phyloP scores from a whole-genome alignment of 495 filamentous ascomycete genomes.

The Daldinia concentrica region DNA sequence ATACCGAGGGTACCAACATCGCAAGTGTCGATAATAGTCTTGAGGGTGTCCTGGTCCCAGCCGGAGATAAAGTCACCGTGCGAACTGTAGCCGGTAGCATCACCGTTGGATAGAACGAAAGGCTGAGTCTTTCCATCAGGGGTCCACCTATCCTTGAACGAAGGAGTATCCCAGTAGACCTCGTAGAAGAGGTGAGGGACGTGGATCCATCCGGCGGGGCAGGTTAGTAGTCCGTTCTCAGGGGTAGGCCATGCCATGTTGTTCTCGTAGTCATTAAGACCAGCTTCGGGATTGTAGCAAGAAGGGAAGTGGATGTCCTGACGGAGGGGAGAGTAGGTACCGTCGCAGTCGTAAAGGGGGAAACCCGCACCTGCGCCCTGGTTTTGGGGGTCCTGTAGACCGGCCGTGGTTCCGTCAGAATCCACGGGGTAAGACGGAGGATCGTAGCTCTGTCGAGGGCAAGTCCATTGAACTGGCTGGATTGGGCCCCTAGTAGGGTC shows the following conservation, averaged over 20 bases:
- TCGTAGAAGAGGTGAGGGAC: slow-evolving; percentile 73
- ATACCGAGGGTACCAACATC: slow-evolving; percentile 61
- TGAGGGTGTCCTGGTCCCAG: slow-evolving; percentile 70
- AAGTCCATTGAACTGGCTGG: slow-evolving; percentile 57
- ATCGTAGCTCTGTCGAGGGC: slow-evolving; percentile 59
- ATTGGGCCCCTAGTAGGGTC: slow-evolving; percentile 54
- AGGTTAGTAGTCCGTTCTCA: slow-evolving; percentile 63
- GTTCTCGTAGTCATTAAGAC: slow-evolving; percentile 58
- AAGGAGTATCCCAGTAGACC: slow-evolving; percentile 69
- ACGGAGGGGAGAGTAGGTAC: slow-evolving; percentile 65
- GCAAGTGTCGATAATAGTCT: slow-evolving; percentile 70
- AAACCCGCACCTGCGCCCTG: slow-evolving; percentile 59
- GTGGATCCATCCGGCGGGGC: slow-evolving; percentile 68
- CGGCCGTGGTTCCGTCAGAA: slow-evolving; percentile 58
- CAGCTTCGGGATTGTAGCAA: slow-evolving; percentile 67
- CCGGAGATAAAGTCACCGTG: slow-evolving; percentile 80
- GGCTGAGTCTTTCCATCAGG: slow-evolving; percentile 64
- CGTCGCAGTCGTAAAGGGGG: slow-evolving; percentile 62
- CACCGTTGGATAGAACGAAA: slow-evolving; percentile 72
- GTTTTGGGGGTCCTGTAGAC: slow-evolving; percentile 61
- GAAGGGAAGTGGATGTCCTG: slow-evolving; percentile 62
- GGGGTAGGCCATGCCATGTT: slow-evolving; percentile 63
- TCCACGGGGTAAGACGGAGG: slow-evolving; percentile 58
- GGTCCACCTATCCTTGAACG: slow-evolving; percentile 65
- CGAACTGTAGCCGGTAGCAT: slow-evolving; percentile 64